Percentiles rank a stretch among this genome's conserved stretches.
These are phyloP conservation scores for Fusarium tanahbumbuense DNA, from an alignment of 2,329 filamentous ascomycete species.

Conservation along the genomic window DNA sequence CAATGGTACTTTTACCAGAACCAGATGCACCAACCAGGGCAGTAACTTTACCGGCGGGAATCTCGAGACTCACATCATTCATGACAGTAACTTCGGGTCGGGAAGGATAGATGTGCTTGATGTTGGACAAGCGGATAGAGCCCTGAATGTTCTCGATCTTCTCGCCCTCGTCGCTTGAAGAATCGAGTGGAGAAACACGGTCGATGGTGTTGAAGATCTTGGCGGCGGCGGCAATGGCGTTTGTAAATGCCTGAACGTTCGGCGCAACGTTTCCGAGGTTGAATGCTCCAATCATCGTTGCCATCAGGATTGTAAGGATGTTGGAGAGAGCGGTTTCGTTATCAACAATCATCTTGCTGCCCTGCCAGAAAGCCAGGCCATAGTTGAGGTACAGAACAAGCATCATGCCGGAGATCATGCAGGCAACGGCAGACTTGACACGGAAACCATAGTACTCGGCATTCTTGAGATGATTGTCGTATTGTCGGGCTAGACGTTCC, in stretches of 20 bases:
- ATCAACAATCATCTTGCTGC: slow-evolving; percentile 77
- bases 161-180: slow-evolving; percentile 74
- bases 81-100: slow-evolving; percentile 91
- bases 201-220: slow-evolving; percentile 98
- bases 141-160: slow-evolving; percentile 80
- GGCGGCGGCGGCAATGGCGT: slow-evolving; percentile 81
- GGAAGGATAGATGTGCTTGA: slow-evolving; percentile 96
- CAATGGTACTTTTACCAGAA: slow-evolving; percentile 93
- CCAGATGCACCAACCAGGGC: slow-evolving; percentile 94
- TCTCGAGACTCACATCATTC: slow-evolving; percentile 80
- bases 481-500: slow-evolving; percentile 87
- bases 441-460: slow-evolving; percentile 83
- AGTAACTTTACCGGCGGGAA: slow-evolving; percentile 91
- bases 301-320: slow-evolving; percentile 87
- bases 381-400: slow-evolving; percentile 87
- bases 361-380: slow-evolving; percentile 89
- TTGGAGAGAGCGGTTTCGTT: slow-evolving; percentile 74
- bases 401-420: slow-evolving; percentile 89
- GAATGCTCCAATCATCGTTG: slow-evolving; percentile 93
- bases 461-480: slow-evolving; percentile 77
- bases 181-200: slow-evolving; percentile 84
- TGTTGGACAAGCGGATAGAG: slow-evolving; percentile 80
- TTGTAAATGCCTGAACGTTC: slow-evolving; percentile 87
- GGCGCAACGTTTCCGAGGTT: slow-evolving; percentile 89
- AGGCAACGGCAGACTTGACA: slow-evolving; percentile 76